Base-by-base conservation (phyloP, 164 flowering plant species). In the Annona squamosa region DNA sequence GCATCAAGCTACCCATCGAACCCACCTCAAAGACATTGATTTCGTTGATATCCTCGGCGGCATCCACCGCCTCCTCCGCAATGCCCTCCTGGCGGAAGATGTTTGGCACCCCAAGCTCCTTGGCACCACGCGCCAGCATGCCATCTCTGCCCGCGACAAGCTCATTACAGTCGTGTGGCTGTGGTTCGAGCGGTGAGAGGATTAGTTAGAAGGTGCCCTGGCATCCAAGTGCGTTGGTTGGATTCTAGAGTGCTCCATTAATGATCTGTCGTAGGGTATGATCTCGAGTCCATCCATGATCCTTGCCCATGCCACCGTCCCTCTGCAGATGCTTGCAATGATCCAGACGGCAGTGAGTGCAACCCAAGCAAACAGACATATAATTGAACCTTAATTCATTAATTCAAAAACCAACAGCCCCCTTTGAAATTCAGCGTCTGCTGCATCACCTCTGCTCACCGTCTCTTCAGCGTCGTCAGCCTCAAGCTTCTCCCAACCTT, bases 101-200 rank as follows among this genome's bases (percentile, higher is more conserved):
- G 71, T 83, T 86, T 0, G 72, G 18, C 67, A 4, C 61, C 86
- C 93, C 7, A 93, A 91, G 80, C 64, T 91, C 77, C 81, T 87
- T 1, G 71, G 84, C 1, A 76, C 77, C 1, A 93, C 93, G 3
- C 84, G 94, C 16, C 85, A 86, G 67, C 80, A 88, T 47, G 91
- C 93, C 1, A 74, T 70, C 4, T 94, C 90, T 77, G 90, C 84
- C 57, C 90, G 85, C 76, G 77, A 85, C 0, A 91, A 93, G 87
- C 84, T 91, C 46, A 90, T 93, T 37, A 75, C 88, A 1, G 82
- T 96, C 0, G 87, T 94, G 26, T 91, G 97, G 96, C 79, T 93
- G 71, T 77, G 90, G 76, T 93, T 73, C 48, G 97, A 90, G 86
- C 84, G 94, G 81, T 82, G 96, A 37, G 97, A 88, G 72, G 90